A percentile compares a stretch with the other conserved stretches of the same genome.
These are phyloP conservation scores for Pseudogymnoascus sp. DNA, from an alignment of 2,329 filamentous ascomycete genomes.

Conservation along the genomic window DNA sequence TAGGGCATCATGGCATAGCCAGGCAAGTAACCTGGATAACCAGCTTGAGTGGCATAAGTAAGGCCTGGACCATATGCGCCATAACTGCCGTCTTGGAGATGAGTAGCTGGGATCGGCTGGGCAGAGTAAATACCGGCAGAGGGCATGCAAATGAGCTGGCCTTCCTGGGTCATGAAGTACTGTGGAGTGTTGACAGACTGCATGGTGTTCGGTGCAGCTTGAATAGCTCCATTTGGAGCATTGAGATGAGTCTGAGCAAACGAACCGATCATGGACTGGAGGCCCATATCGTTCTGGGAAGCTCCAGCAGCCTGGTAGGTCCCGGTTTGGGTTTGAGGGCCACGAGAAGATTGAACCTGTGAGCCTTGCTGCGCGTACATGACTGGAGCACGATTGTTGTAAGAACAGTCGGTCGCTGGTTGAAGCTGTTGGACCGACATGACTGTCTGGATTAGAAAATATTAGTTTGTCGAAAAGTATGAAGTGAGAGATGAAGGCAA, in stretches of 20 bases:
- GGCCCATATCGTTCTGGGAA: conserved; percentile 19
- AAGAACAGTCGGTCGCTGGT: conserved; percentile 20
- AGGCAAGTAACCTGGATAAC: conserved; percentile 28
- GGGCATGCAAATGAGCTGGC: conserved; percentile 28
- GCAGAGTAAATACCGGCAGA: conserved; percentile 26
- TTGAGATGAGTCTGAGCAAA: conserved; percentile 26
- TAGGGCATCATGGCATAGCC: conserved; percentile 28
- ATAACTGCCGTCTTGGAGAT: conserved; percentile 26
- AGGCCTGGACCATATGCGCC: conserved; percentile 22
- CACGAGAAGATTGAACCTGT: conserved; percentile 24
- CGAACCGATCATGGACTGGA: conserved; percentile 22
- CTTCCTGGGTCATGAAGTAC: conserved; percentile 29
- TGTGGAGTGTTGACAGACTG: conserved; percentile 21
- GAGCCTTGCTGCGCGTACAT: conserved; percentile 26
- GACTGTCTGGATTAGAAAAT: conserved; percentile 21
- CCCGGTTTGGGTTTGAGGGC: conserved; percentile 23
- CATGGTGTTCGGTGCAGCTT: conserved; percentile 24
- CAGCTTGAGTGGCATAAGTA: conserved; percentile 27
- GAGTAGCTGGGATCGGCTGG: conserved; percentile 24
- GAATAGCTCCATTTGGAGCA: conserved; percentile 31
- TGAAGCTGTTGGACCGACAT: conserved; percentile 31
- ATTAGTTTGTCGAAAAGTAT: neutral
- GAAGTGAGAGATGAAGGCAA: neutral
- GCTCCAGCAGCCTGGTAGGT: conserved; percentile 16
- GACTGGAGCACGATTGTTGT: conserved; percentile 22